phyloP scores from a whole-genome alignment of 1,284 basidiomycete species.

The Quambalaria eucalypti region DNA sequence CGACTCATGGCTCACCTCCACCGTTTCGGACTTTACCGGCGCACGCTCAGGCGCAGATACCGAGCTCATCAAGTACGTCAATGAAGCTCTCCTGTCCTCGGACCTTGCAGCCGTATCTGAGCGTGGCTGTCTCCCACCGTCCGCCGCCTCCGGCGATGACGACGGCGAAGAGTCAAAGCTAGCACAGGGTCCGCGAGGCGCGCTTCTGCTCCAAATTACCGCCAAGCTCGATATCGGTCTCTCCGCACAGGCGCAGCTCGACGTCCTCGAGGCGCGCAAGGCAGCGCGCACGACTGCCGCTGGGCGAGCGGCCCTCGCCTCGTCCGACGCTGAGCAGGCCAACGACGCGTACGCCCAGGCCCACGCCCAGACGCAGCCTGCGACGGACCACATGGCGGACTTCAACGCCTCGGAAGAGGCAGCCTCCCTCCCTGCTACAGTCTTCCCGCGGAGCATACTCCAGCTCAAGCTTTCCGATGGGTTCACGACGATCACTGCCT shows the following conservation, averaged over 20 bases:
- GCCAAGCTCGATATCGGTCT: conserved; percentile 1
- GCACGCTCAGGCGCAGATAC: neutral
- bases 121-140: too few species aligned
- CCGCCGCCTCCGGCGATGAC: too few species aligned
- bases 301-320: neutral
- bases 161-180: neutral
- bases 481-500: neutral
- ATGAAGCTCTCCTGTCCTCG: neutral
- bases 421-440: neutral
- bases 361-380: too few species aligned
- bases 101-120: neutral
- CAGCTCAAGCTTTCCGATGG: conserved; percentile 1
- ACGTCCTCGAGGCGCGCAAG: neutral
- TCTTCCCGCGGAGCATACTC: neutral
- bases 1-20: neutral
- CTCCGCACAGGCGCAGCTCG: neutral
- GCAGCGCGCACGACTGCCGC: neutral
- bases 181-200: neutral
- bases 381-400: neutral
- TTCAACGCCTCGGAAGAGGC: conserved; percentile 1
- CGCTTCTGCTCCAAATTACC: neutral
- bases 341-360: neutral
- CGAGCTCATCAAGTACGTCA: neutral
- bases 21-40: neutral
- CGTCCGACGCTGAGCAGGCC: neutral